These are phyloP conservation scores for Trichoderma sp. DNA, from an alignment of 2,329 filamentous ascomycete species.

Conservation along the genomic window DNA sequence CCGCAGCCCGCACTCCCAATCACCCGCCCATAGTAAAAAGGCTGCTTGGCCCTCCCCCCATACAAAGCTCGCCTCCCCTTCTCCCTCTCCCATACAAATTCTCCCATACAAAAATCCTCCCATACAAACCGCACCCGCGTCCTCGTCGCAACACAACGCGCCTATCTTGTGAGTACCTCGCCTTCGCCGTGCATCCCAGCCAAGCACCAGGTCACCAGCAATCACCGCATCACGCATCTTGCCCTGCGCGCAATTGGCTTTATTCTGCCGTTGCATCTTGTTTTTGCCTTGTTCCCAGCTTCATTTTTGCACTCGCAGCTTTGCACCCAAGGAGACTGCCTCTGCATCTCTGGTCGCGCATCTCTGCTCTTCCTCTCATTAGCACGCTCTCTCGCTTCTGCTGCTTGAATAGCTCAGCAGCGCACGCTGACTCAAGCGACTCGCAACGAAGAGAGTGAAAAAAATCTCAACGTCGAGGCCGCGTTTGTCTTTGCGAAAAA, in stretches of 20 bases:
- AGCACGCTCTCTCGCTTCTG: slow-evolving; percentile 20
- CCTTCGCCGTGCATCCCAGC: slow-evolving; percentile 44
- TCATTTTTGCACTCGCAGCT: slow-evolving; percentile 26
- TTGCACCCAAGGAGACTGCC: slow-evolving; percentile 22
- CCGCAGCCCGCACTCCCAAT: slow-evolving; percentile 55
- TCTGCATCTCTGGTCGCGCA: slow-evolving; percentile 25
- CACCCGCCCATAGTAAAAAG: slow-evolving; percentile 69
- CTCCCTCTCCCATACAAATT: slow-evolving; percentile 65
- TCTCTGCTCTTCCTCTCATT: slow-evolving; percentile 27
- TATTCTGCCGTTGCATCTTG: slow-evolving; percentile 25
- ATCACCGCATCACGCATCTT: slow-evolving; percentile 21
- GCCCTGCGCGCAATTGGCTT: slow-evolving; percentile 22
- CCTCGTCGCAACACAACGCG: slow-evolving; percentile 51
- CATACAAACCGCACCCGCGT: slow-evolving; percentile 52
- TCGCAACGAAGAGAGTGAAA: slow-evolving; percentile 24
- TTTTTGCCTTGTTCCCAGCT: slow-evolving; percentile 33
- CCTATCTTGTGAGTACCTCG: slow-evolving; percentile 59
- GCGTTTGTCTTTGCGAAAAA: slow-evolving; percentile 36
- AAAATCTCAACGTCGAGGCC: slow-evolving; percentile 36
- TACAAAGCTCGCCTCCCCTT: slow-evolving; percentile 57
- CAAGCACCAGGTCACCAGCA: slow-evolving; percentile 44
- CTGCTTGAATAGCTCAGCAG: slow-evolving; percentile 8
- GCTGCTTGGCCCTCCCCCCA: slow-evolving; percentile 58
- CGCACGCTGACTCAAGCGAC: slow-evolving; percentile 29
- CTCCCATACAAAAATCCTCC: slow-evolving; percentile 56